Evolutionary conservation across 2,329 filamentous ascomycete genomes (phyloP).

Genomic region (Colletotrichum karsti): DNA sequence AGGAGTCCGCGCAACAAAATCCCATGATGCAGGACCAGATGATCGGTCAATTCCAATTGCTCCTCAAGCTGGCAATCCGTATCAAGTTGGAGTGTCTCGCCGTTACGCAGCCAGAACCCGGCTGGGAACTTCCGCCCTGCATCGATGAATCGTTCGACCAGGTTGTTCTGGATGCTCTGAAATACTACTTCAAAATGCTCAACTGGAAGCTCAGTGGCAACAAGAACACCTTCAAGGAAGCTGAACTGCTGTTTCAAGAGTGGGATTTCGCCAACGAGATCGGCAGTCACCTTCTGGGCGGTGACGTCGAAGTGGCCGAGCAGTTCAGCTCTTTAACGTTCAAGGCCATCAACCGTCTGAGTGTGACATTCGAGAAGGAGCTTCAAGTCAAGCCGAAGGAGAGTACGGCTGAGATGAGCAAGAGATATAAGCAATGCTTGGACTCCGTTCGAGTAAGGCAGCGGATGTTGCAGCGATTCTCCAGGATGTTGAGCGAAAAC

Average conservation of each 20-base stretch:
- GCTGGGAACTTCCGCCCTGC: conserved; percentile 95
- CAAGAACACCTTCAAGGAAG: conserved; percentile 99
- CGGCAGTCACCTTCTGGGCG: conserved; percentile 88
- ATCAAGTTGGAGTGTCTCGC: conserved; percentile 90
- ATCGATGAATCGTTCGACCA: conserved; percentile 97
- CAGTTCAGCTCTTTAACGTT: conserved; percentile 95
- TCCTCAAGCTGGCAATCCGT: conserved; percentile 88
- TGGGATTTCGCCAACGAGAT: conserved; percentile 98
- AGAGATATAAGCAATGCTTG: conserved; percentile 93
- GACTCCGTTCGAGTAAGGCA: conserved; percentile 97
- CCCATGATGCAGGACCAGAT: conserved; percentile 96
- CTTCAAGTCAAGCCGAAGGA: conserved; percentile 86
- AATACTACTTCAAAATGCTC: conserved; percentile 98
- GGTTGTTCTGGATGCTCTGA: conserved; percentile 89
- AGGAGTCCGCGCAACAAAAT: conserved; percentile 91
- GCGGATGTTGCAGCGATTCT: conserved; percentile 95
- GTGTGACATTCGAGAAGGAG: conserved; percentile 91
- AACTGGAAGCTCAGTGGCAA: conserved; percentile 98
- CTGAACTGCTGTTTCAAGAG: conserved; percentile 95
- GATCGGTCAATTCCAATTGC: conserved; percentile 94
- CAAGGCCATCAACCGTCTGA: conserved; percentile 89
- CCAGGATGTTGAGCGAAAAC: conserved; percentile 86
- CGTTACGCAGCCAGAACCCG: conserved; percentile 86
- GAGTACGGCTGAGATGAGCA: conserved; percentile 88
- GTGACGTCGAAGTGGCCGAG: conserved; percentile 96